Conservation (phyloP, 192 early-diverging fungal genomes). For the Gonapodya prolifera region DNA sequence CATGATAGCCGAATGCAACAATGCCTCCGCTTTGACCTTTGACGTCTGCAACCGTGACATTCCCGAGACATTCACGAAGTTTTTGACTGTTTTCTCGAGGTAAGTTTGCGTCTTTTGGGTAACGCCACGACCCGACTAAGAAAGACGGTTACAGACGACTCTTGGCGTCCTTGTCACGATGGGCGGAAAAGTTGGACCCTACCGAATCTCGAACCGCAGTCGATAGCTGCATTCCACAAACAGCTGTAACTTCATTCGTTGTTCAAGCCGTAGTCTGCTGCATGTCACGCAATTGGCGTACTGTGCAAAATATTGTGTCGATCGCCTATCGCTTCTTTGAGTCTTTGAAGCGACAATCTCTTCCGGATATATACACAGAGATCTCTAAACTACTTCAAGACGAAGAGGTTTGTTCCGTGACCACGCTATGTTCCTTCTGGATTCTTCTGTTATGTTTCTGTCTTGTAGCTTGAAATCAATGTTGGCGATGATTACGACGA, state of each 20-base stretch:
- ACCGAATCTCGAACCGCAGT: neutral
- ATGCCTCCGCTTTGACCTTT: constrained; percentile 19
- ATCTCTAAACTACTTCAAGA: too few species aligned
- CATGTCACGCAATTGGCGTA: constrained; percentile 13
- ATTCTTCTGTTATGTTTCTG: too few species aligned
- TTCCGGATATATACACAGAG: too few species aligned
- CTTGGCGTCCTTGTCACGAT: constrained; percentile 26
- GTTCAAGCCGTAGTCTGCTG: constrained; percentile 18
- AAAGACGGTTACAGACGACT: constrained; percentile 17
- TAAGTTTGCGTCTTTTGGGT: constrained; percentile 5
- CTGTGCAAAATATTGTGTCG: neutral
- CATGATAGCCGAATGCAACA: constrained; percentile 23
- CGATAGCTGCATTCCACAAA: constrained; percentile 13
- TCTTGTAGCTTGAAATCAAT: too few species aligned
- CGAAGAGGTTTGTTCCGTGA: too few species aligned
- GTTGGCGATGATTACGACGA: too few species aligned
- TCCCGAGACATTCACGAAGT: constrained; percentile 10
- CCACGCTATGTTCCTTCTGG: too few species aligned
- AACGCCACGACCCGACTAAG: neutral
- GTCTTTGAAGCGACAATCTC: too few species aligned
- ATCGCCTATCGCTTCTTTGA: too few species aligned
- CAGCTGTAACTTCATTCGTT: constrained; percentile 26
- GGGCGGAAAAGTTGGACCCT: constrained; percentile 16
- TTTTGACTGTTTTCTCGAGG: constrained; percentile 18
- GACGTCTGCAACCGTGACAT: neutral